Evolutionary conservation across 192 early-diverging fungal genomes (phyloP), one percentile per base, ranked within the genome.

Genomic region (Podila minutissima): DNA sequence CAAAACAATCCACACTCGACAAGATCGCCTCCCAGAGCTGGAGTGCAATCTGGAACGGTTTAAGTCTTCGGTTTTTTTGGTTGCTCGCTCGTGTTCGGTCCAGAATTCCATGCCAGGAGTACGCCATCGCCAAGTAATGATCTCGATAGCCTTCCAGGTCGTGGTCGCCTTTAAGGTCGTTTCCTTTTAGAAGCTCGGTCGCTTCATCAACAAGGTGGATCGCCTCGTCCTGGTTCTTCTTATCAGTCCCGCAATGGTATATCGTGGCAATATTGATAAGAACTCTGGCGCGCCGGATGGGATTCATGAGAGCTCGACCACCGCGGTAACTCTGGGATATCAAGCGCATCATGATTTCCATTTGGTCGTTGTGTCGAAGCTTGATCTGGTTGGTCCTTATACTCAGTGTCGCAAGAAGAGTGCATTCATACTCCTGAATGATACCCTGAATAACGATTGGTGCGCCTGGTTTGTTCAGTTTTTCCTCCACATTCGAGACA

Each of bases 1-100:
- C 32, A 69, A 81, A 81, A 33, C 77, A 81, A 2, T 81, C 77
- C 2, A 93, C 83, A 20, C 74, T 63, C 28, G 67, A 74, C 7
- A 94, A 64, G 13, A 90, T 74, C 2, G 66, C 83, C 58, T 89
- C 89, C 91, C 91, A 94, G 33, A 89, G 75, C 41, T 87, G 74
- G 32, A 92, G 67, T 13, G 91, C 88, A 10, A 87, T 76, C 22
- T 77, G 72, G 53, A 92, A 94, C 5, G 70, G 62, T 49, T 81
- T 81, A 31, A 66, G 72, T 62, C 46, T 68, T 6, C 51, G 85
- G 28, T 57, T 86, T 64, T 10, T 58, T 22, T 29, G 83, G 59
- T 37, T 64, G 67, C 13, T 66, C 31, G 59, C 75, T 75, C 22
- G 67, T 28, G 24, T 89, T 79, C 69, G 83, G 81, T 57, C 74